Base-by-base conservation (phyloP, 495 filamentous ascomycete genomes). In the Trichoderma reesei region DNA sequence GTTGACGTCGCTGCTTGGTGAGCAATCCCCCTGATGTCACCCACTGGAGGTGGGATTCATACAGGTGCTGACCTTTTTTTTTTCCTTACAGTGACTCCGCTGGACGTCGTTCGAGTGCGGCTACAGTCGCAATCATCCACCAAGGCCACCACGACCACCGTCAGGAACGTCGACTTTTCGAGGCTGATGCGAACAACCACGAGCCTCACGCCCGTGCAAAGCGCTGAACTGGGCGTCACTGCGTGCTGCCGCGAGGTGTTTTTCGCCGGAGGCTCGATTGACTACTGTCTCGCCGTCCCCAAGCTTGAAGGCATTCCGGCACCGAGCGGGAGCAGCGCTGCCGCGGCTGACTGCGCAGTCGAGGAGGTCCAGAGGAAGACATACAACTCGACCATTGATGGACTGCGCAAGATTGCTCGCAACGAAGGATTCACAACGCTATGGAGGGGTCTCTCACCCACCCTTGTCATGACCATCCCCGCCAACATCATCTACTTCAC, bases 401-500 rank as follows among this genome's bases (percentile, higher is more conserved):
- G 91, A 3, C 77, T 98, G 64, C 85, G 87, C 64, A 98, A 98
- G 77, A 98, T 98, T 68, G 91, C 95, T n/a, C 86, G 91, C 38
- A 90, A 98, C 72, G 94, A 98, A 77, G 94, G 94, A 1, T 67
- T 89, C 14, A 83, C 82, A 20, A 91, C 95, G 8, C 81, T 98
- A 60, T 98, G 94, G 94, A 86, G 94, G 41, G 94, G 94, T 5
- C 81, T 98, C 2, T 92, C 89, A 20, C 91, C 95, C 10, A 98
- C 95, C 1, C 75, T 98, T 48, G 82, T 90, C 68, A 98, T 98
- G 94, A 87, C 93, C 3, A 84, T 98, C 38, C 94, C 94, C 0
- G 91, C 85, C 41, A 98, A 98, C 74, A 92, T 98, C 66, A 98
- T 98, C 65, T 98, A 98, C 75, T 96, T 97, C 69, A 93, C 94